Conservation (phyloP, 2,329 filamentous ascomycete species). For the Colletotrichum sp. region DNA sequence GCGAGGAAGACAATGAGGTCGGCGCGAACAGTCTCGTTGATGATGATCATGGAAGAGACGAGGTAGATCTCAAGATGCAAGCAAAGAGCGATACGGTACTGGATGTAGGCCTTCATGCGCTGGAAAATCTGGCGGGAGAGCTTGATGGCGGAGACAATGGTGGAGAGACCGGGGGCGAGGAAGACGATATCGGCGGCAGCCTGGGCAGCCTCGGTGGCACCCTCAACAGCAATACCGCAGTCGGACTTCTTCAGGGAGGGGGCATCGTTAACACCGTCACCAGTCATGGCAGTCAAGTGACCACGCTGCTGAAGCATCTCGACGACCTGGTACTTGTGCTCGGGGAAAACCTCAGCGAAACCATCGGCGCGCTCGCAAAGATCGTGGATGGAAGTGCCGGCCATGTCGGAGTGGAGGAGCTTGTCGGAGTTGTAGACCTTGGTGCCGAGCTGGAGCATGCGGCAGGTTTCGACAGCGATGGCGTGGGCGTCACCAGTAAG, state of each 20-base stretch:
- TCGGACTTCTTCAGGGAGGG: slow-evolving; percentile 77
- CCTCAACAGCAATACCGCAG: slow-evolving; percentile 77
- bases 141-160: slow-evolving; percentile 77
- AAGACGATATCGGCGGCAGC: slow-evolving; percentile 78
- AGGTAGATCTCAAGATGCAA: slow-evolving; percentile 79
- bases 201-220: slow-evolving; percentile 74
- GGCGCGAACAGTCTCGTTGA: slow-evolving; percentile 76
- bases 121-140: slow-evolving; percentile 78
- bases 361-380: slow-evolving; percentile 77
- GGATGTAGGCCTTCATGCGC: slow-evolving; percentile 79
- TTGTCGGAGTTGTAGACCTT: slow-evolving; percentile 84
- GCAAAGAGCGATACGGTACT: slow-evolving; percentile 79
- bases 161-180: slow-evolving; percentile 73
- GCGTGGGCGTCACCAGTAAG: slow-evolving; percentile 81
- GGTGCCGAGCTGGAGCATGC: slow-evolving; percentile 79
- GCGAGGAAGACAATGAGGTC: slow-evolving; percentile 82
- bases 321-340: slow-evolving; percentile 79
- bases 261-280: slow-evolving; percentile 78
- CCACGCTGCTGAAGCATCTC: slow-evolving; percentile 78
- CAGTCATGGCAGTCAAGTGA: slow-evolving; percentile 77
- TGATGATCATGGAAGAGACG: slow-evolving; percentile 78
- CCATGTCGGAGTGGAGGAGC: slow-evolving; percentile 77
- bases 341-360: slow-evolving; percentile 77
- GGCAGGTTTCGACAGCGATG: slow-evolving; percentile 83
- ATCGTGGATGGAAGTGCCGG: slow-evolving; percentile 76